Conservation (phyloP, 2,329 filamentous ascomycete species). For the Fusarium udum region DNA sequence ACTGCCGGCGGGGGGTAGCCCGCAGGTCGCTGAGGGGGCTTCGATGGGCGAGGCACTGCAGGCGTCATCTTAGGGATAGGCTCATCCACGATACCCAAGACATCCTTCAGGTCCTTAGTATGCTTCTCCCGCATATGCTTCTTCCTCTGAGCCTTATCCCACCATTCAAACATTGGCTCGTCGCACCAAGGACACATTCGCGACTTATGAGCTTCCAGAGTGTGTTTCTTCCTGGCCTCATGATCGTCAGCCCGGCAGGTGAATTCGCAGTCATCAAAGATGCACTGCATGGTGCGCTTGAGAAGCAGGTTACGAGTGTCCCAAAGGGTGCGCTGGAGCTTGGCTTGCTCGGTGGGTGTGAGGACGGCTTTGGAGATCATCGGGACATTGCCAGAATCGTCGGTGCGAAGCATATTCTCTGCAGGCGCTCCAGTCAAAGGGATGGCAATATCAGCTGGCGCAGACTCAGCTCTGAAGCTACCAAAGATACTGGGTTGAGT, state of each 20-base stretch:
- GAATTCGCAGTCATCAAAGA: constrained; percentile 50
- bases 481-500: constrained; percentile 39
- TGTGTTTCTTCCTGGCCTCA: constrained; percentile 48
- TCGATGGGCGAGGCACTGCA: background rate
- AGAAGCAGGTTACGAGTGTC: constrained; percentile 17
- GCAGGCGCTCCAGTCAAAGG: constrained; percentile 37
- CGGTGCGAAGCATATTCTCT: constrained; percentile 51
- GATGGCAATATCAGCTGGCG: constrained; percentile 5
- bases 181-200: constrained; percentile 51
- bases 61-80: background rate
- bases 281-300: constrained; percentile 50
- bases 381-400: constrained; percentile 45
- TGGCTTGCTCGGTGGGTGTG: constrained; percentile 53
- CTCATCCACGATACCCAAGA: background rate
- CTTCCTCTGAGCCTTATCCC: constrained; percentile 37
- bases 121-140: constrained; percentile 48
- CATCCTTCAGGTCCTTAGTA: constrained; percentile 27
- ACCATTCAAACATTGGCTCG: constrained; percentile 45
- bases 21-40: background rate
- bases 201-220: constrained; percentile 47
- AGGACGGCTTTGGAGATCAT: constrained; percentile 50
- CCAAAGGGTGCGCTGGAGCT: constrained; percentile 43
- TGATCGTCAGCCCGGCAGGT: constrained; percentile 45
- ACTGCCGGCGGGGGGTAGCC: background rate
- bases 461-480: constrained; percentile 11